Conservation (phyloP, 805 yeast species). For the Yamadazyma laniorum region DNA sequence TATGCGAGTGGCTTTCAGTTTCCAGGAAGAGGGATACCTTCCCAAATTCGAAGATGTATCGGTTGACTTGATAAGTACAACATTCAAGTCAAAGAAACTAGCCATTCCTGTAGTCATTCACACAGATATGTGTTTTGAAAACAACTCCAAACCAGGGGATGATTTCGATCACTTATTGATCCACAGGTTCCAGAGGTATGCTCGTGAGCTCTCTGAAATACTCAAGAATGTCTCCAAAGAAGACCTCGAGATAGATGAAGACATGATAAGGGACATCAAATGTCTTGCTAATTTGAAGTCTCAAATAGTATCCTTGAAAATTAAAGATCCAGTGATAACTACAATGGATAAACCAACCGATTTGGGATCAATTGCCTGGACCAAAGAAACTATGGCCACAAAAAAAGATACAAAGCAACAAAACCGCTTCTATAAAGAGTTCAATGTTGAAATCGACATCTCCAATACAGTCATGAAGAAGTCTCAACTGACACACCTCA, state of each 20-base stretch:
- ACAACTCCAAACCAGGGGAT: conserved; percentile 25
- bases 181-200: conserved; percentile 30
- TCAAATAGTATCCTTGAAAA: conserved; percentile 26
- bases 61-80: conserved; percentile 30
- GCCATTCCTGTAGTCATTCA: conserved; percentile 37
- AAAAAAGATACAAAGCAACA: neutral
- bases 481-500: conserved; percentile 22
- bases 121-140: conserved; percentile 35
- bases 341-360: neutral
- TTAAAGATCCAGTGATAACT: conserved; percentile 14
- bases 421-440: conserved; percentile 6
- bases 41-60: conserved; percentile 22
- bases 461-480: conserved; percentile 9
- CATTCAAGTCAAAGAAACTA: conserved; percentile 28
- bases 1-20: conserved; percentile 13
- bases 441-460: conserved; percentile 22
- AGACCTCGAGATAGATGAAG: conserved; percentile 25
- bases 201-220: conserved; percentile 25
- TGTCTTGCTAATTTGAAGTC: conserved; percentile 30
- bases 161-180: conserved; percentile 32
- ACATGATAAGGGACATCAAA: conserved; percentile 27
- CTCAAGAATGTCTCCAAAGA: conserved; percentile 23
- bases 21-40: conserved; percentile 17
- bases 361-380: conserved; percentile 9
- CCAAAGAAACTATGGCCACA: neutral